These are phyloP conservation scores for Eucalyptus grandis DNA, from an alignment of 345 rosid genomes.

Conservation along the genomic window DNA sequence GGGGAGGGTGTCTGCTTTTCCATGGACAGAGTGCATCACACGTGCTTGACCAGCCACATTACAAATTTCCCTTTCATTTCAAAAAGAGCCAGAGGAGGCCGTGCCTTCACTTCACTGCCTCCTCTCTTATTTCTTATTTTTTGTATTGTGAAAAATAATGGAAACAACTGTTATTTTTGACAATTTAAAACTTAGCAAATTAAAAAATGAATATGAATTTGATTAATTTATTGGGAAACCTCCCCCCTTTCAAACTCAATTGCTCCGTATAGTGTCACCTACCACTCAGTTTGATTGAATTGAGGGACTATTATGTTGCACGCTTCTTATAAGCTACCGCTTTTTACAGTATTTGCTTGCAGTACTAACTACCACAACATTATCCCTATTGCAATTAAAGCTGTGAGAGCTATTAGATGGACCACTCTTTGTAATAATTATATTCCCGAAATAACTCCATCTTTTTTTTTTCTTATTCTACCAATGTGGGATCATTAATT, in stretches of 20 bases:
- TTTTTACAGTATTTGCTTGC: background rate
- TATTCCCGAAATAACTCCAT: background rate
- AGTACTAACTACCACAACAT: background rate
- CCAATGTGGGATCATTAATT: background rate
- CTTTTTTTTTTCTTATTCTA: background rate
- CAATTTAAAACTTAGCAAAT: background rate
- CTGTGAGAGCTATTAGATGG: background rate
- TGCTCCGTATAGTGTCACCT: background rate
- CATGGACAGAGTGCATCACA: background rate
- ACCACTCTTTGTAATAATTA: background rate
- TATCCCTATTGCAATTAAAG: background rate
- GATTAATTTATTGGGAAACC: background rate
- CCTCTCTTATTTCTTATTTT: background rate
- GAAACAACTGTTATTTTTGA: background rate
- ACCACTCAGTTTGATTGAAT: background rate
- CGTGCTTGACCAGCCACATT: background rate
- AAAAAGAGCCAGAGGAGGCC: background rate
- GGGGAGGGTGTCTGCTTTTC: background rate
- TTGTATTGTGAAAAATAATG: background rate
- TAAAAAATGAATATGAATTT: background rate
- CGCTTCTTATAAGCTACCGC: accelerated
- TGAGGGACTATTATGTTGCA: background rate
- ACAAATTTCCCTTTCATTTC: background rate
- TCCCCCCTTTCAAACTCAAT: background rate
- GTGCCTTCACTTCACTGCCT: background rate